Evolutionary conservation across 495 filamentous ascomycete species (phyloP), one percentile per base, ranked within the genome.

Genomic region (Poronia punctata): DNA sequence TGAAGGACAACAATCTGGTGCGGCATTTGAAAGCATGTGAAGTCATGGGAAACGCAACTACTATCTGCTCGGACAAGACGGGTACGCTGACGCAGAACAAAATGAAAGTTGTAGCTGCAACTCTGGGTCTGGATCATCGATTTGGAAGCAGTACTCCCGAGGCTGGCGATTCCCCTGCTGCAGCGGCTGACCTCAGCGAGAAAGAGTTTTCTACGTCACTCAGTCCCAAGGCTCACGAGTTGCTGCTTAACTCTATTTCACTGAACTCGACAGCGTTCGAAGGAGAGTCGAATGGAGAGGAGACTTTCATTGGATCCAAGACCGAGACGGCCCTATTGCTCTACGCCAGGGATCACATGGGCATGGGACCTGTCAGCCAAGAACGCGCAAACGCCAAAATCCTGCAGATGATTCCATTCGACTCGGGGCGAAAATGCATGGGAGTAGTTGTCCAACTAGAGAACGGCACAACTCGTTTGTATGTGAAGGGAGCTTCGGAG

Each of bases 31-130:
- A 87, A 51, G 89, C 90, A 30, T 97, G 90, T 60, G 90, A 97
- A 60, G 93, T 90, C n/a, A 97, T 97, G 90, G 90, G 90, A 16
- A 95, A 95, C 61, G 90, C 90, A 4, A 95, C 89, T 0, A 90
- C 86, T 1, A 86, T 97, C 34, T 97, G 90, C 63, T 95, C 89
- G 3, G 90, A 97, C 66, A 97, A 97, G 60, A 97, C 90, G 0
- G 90, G 90, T 40, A 97, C 90, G 2, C 68, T 97, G n/a, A 92
- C 86, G 0, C 81, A 89, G 59, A 95, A 95, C 53, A 87, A 86
- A 65, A 95, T 95, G 88, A 81, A 77, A 23, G 82, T 88, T 7
- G 86, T 93, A 39, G 79, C 85, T 18, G 88, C 79, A 3, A 86
- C 84, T 5, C 47, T 93, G 19, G 84, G 85, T 16, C 82, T 72